Base-by-base conservation (phyloP, 139 green algal genomes). In the Axilococcus clingmanii region DNA sequence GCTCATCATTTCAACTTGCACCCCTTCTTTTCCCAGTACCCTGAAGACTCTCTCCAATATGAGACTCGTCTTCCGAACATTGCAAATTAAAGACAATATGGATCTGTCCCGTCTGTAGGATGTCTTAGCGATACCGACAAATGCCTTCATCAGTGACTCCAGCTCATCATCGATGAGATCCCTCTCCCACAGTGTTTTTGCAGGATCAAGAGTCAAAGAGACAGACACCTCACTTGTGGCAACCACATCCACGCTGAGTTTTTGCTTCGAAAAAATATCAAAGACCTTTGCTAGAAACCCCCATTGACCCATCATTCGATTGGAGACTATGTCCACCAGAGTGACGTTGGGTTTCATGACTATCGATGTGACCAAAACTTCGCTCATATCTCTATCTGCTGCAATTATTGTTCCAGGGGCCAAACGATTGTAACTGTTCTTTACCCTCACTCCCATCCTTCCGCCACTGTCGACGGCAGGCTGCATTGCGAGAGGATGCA, bases 401-500 rank as follows among this genome's bases (percentile, higher is more conserved):
- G 56, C 69, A 65, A 98, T 97, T 19, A 95, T 55, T 4, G 91
- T 95, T 23, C 91, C 91, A 0, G 69, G 59, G 1, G 88, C 88
- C 8, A 33, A 25, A 32, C 66, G 61, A 71, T 98, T 98, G 75
- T 99, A 99, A 25, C 75, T 89, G 72, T 99, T 99, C 73, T 95
- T 97, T 12, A 99, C 93, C 12, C 92, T 76, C 22, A 99, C 93
- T 20, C 59, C 65, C 66, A 96, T 80, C 24, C 66, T 47, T 34
- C 65, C 59, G 17, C 34, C 37, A 22, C 22, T 31, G 29, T 84
- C 68, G 52, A 82, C 68, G 32, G 88, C 85, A 0, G 92, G 92
- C 68, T 90, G 80, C 93, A 98, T 99, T 23, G 86, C 83, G 35
- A 86, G 73, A 7, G 93, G 93, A 68, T 99, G 93, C 62, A 99